phyloP scores from a whole-genome alignment of 2,329 filamentous ascomycete species.

The Penicillium sp. region DNA sequence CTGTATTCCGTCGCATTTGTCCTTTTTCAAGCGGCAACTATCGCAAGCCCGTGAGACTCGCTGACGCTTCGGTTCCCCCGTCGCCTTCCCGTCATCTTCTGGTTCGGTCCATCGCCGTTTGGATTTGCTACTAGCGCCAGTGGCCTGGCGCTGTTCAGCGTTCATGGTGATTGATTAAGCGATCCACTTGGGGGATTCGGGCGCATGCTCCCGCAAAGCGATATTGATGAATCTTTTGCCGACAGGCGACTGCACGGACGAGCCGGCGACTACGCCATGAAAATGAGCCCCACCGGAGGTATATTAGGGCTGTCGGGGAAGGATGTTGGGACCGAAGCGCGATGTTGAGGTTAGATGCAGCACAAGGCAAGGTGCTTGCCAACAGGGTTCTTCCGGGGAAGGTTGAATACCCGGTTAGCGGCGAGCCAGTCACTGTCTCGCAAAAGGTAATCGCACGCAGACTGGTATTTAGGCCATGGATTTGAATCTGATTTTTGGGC shows the following conservation, averaged over 20 bases:
- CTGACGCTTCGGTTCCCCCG: conserved; percentile 56
- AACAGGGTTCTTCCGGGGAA: conserved; percentile 17
- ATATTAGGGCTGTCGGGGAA: conserved; percentile 1
- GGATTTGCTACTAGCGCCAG: conserved; percentile 30
- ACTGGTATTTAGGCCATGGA: background rate
- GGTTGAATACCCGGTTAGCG: conserved; percentile 15
- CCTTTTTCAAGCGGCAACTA: conserved; percentile 64
- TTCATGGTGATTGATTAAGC: conserved; percentile 33
- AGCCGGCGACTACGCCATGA: conserved; percentile 18
- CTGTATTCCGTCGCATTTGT: conserved; percentile 70
- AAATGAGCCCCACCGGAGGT: conserved; percentile 8
- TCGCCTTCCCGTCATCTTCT: conserved; percentile 33
- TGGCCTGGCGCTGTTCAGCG: conserved; percentile 34
- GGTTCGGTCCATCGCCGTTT: conserved; percentile 34
- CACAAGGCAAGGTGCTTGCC: background rate
- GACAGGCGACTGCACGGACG: conserved; percentile 20
- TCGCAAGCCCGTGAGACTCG: conserved; percentile 69
- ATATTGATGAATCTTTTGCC: conserved; percentile 34
- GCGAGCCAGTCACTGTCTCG: conserved; percentile 20
- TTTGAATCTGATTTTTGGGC: background rate
- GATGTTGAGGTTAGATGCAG: conserved; percentile 1
- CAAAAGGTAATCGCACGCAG: conserved; percentile 18
- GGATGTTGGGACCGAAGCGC: background rate
- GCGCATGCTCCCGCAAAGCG: conserved; percentile 32
- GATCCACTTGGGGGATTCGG: conserved; percentile 26